Evolutionary conservation across 1,139 yeast genomes (phyloP), one percentile per base, ranked within the genome.

Genomic region (Geotrichum citri-aurantii): DNA sequence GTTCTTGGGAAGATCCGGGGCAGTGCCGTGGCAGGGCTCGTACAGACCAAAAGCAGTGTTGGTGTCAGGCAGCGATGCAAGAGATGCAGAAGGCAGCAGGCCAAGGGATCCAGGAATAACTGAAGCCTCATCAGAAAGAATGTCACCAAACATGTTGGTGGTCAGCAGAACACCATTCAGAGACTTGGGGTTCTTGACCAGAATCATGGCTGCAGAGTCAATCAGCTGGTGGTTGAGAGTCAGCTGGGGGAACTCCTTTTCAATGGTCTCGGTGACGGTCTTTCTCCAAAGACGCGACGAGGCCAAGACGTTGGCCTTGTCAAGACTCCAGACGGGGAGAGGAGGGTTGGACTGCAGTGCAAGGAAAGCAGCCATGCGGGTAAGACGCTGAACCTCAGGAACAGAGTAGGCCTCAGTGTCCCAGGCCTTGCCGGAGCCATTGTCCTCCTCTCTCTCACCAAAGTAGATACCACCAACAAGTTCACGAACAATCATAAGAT

Each of bases 21-120:
- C 99, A 50, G 97, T 87, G 53, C 99, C 99, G 73, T 93, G 99
- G 72, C 98, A 92, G 65, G 99, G 99, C 77, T 93, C 99, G 73
- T 93, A 93, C 64, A 93, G 80, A 62, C 99, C 99, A 71, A 93
- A 91, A 0, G 98, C 98, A 54, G 81, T 78, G 79, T 92, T 92
- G 52, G 92, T 84, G 73, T 92, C 97, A 60, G 99, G 99, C 69
- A 93, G 81, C 19, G 97, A 89, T 5, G 97, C 95, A 69, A 93
- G 82, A 24, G 98, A 91, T 6, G 99, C 99, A 62, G 97, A 89
- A 54, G 99, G 99, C 65, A 93, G 81, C 66, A 93, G 82, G 61
- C 99, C 99, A 63, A 93, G 79, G 23, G 98, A 92, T 44, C 99
- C 99, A 49, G 99, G 99, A 68, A 93, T 93, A 55, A 92, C 97